Evolutionary conservation across 2,329 filamentous ascomycete species (phyloP), one percentile per base, ranked within the genome.

Genomic region (Xylariaceae sp.): DNA sequence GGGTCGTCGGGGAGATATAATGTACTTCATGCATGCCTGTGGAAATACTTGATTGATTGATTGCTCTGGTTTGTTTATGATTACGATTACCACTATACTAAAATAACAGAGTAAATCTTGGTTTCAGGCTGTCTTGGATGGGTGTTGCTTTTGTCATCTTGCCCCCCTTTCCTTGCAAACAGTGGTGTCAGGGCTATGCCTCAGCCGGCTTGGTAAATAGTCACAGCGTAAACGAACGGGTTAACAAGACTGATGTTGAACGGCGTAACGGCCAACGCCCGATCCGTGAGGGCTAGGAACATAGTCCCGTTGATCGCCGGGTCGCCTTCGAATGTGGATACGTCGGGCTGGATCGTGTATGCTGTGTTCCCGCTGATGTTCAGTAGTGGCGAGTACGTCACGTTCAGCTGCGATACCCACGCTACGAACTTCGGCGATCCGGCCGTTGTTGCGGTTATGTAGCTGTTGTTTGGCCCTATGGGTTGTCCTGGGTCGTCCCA

Each of bases 391-490:
- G 84, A 79, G 65, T 88, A 88, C 0, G 89, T 94, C 12, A 87
- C 76, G 58, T 88, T 90, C 16, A 94, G 74, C 74, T 94, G 89
- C 0, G 78, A 80, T 1, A 88, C 86, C 88, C 89, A 95, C 0
- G 83, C 80, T 0, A 89, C 88, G 60, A 80, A 95, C 53, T 74
- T 71, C 0, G 89, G 86, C 3, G 68, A 62, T 1, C 76, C 77
- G 0, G 85, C 87, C 0, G 76, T 74, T 0, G 78, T 81, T 2
- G 70, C 69, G 0, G 89, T 92, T 46, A 90, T 72, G 67, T 95
- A 95, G 65, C 83, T 88, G 73, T 89, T 90, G 70, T 95, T 92
- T 0, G 89, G 89, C 0, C 89, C 89, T 2, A 92, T 79, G 0
- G 78, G 63, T 61, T 80, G 71, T 0, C 88, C 88, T 0, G 88